Evolutionary conservation across 1,284 basidiomycete genomes (phyloP).

Genomic region (Quambalaria eucalypti): DNA sequence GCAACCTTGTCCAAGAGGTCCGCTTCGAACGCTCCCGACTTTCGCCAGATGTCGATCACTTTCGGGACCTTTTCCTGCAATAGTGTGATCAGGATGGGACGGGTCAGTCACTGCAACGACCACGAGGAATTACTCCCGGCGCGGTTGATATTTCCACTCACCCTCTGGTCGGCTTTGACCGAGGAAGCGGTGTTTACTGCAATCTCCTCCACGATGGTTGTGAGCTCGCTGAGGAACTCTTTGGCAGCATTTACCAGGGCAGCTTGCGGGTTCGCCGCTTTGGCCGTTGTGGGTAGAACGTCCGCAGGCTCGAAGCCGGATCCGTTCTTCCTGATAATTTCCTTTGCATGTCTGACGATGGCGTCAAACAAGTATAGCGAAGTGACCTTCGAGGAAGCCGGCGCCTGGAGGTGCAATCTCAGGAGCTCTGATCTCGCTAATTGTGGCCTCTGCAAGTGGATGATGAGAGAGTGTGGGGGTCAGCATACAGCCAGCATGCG

Average conservation of each 20-base stretch:
- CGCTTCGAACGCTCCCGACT: slow-evolving; percentile 20
- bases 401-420: slow-evolving; percentile 11
- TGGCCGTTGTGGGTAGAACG: slow-evolving; percentile 2
- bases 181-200: slow-evolving; percentile 11
- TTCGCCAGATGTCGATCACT: slow-evolving; percentile 31
- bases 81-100: not conserved
- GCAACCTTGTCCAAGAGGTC: slow-evolving; percentile 8
- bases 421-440: slow-evolving; percentile 7
- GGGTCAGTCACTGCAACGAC: not conserved
- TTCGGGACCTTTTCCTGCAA: slow-evolving; percentile 26
- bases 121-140: not conserved
- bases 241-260: slow-evolving; percentile 13
- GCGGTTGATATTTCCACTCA: no score
- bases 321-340: slow-evolving; percentile 16
- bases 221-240: slow-evolving; percentile 10
- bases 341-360: slow-evolving; percentile 20
- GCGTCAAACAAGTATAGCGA: slow-evolving; percentile 33
- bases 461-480: not conserved
- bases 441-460: not conserved
- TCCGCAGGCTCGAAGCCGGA: slow-evolving; percentile 8
- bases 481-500: not conserved
- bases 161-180: slow-evolving; percentile 17
- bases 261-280: slow-evolving; percentile 2
- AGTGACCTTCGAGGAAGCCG: slow-evolving; percentile 15
- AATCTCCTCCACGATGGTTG: slow-evolving; percentile 13